These are phyloP conservation scores for Fusarium mundagurra DNA, from an alignment of 2,329 filamentous ascomycete genomes.

Conservation along the genomic window DNA sequence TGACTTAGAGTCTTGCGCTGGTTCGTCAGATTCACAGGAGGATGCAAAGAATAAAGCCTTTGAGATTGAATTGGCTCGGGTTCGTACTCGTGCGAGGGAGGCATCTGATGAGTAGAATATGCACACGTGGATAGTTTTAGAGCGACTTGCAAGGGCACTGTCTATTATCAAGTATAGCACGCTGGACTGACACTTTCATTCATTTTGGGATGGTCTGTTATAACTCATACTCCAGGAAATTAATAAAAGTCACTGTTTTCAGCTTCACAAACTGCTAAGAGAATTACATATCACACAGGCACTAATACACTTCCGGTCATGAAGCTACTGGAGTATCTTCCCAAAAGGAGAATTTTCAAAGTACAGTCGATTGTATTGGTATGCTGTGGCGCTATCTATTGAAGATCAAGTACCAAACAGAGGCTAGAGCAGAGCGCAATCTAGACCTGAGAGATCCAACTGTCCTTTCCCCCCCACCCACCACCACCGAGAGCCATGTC, in stretches of 20 bases:
- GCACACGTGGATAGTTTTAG: accelerated
- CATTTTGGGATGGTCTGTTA: neutral
- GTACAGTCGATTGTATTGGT: neutral
- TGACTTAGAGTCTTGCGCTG: neutral
- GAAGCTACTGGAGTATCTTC: neutral
- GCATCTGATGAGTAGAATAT: neutral
- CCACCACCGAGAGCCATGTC: neutral
- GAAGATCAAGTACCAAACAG: neutral
- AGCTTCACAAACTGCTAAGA: accelerated
- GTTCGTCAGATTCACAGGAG: neutral
- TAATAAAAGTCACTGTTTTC: neutral
- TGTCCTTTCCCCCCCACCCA: neutral
- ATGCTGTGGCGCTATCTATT: neutral
- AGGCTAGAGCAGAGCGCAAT: neutral
- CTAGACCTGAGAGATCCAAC: neutral
- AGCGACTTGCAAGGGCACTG: no score
- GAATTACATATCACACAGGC: neutral
- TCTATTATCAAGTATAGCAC: accelerated
- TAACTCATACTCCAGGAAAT: neutral
- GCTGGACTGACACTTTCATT: no score
- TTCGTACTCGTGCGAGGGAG: neutral
- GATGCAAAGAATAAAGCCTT: neutral
- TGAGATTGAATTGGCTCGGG: neutral
- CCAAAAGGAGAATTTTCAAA: neutral
- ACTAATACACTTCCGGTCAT: neutral